Base-by-base conservation (phyloP, 2,329 filamentous ascomycete species). In the Madurella mycetomatis region DNA sequence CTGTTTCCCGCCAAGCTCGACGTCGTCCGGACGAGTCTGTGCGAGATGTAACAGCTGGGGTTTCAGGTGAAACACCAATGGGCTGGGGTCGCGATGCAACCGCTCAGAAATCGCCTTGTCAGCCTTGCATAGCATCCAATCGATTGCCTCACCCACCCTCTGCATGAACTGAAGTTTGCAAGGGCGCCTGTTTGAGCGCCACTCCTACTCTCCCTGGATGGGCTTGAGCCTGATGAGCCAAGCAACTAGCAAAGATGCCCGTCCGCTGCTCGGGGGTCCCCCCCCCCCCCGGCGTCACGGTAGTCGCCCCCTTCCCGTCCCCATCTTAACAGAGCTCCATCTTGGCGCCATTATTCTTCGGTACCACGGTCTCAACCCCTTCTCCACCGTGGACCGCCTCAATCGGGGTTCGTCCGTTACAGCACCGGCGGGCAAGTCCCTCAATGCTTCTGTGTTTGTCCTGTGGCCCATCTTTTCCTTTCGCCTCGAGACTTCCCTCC, bases 51-150 rank as follows among this genome's bases (percentile, higher is more conserved):
- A 78, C 75, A 64, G 65, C 64, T 69, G 65, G 62, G 63, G 74
- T 77, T 77, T 78, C 76, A 74, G 60, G 64, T 72, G 71, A 76
- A 73, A 77, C 74, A 65, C 59, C 58, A 52, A 4, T 46, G 46
- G 62, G 57, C 63, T 51, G 57, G 65, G 68, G 62, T 25, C 54
- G 58, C 62, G 63, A 64, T 59, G 63, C 64, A 66, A 60, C 51
- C 55, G 43, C 47, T 50, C 47, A 55, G 58, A 57, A 50, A 55
- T 54, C 53, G 58, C 62, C 65, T 60, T 61, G 63, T 62, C 66
- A 71, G 69, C 70, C 69, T 69, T 65, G 69, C 60, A 49, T 48
- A 42, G 30, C 49, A 31, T 25, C 70, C 69, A 72, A 71, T 71
- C 59, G 62, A 17, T n/a, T 16, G 40, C 50, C 48, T 32, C 45